Conservation (phyloP, 768 basidiomycete genomes). For the Candolleomyces eurysporus region DNA sequence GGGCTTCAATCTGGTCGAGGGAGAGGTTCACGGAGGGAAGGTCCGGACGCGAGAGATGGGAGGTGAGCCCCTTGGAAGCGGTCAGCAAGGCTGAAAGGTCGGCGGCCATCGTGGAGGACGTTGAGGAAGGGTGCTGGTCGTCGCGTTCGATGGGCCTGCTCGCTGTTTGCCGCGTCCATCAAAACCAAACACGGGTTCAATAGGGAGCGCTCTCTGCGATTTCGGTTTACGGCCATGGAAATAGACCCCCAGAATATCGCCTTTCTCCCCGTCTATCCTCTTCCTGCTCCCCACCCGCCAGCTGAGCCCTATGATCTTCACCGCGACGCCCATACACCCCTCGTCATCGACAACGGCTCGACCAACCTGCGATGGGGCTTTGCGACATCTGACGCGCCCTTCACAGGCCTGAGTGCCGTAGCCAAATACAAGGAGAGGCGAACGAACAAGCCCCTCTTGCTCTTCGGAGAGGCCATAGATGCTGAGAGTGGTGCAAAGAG, state of each 20-base stretch:
- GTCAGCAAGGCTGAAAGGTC: conserved; percentile 72
- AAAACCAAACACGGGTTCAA: conserved; percentile 5
- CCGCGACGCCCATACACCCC: conserved; percentile 53
- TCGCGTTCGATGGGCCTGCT: background rate
- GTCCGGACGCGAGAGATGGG: conserved; percentile 75
- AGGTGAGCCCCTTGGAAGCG: conserved; percentile 70
- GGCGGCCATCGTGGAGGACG: conserved; percentile 26
- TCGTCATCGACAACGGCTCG: conserved; percentile 90
- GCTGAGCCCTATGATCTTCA: conserved; percentile 49
- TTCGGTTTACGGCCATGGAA: background rate
- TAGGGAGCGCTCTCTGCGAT: background rate
- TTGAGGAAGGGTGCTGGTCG: background rate
- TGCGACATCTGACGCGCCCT: conserved; percentile 56
- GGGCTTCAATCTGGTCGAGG: conserved; percentile 92
- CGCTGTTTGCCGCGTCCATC: conserved; percentile 10
- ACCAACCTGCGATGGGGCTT: conserved; percentile 84
- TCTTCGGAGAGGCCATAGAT: conserved; percentile 89
- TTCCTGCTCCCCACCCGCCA: conserved; percentile 17
- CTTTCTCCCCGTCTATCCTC: conserved; percentile 12
- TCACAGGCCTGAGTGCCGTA: conserved; percentile 65
- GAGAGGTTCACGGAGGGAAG: conserved; percentile 87
- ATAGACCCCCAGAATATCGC: conserved; percentile 4
- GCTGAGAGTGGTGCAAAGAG: conserved; percentile 80
- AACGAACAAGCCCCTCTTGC: conserved; percentile 73
- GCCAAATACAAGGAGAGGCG: conserved; percentile 90